phyloP scores from a whole-genome alignment of 805 yeast genomes.

The Yamadazyma philogaea region DNA sequence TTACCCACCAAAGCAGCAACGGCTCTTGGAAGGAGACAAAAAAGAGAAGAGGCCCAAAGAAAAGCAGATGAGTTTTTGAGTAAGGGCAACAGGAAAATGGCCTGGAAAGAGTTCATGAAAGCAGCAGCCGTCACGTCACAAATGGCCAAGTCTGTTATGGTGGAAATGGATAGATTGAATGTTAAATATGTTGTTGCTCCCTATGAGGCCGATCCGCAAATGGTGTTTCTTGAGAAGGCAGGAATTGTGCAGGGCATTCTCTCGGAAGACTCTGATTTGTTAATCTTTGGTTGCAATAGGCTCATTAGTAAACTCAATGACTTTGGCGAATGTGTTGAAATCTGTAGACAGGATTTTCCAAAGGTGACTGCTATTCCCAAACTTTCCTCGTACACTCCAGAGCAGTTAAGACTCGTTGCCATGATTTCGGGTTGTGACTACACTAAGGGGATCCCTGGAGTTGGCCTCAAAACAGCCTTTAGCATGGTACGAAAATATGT shows the following conservation, averaged over 20 bases:
- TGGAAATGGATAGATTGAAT: conserved; percentile 53
- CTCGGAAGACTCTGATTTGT: conserved; percentile 91
- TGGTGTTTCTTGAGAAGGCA: conserved; percentile 78
- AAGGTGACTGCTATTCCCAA: conserved; percentile 47
- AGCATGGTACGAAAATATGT: conserved; percentile 50
- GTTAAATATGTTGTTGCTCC: conserved; percentile 90
- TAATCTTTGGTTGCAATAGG: conserved; percentile 78
- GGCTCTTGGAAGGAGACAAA: conserved; percentile 57
- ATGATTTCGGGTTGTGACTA: conserved; percentile 96
- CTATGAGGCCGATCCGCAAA: conserved; percentile 96
- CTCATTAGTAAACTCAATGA: conserved; percentile 82
- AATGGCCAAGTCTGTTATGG: conserved; percentile 86
- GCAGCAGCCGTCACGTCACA: conserved; percentile 85
- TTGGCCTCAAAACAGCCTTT: conserved; percentile 80
- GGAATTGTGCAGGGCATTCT: conserved; percentile 82
- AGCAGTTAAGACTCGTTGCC: conserved; percentile 72
- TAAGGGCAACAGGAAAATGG: conserved; percentile 55
- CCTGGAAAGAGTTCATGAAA: conserved; percentile 67
- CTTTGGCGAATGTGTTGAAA: conserved; percentile 68
- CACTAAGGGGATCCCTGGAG: conserved; percentile 76
- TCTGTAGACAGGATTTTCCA: conserved; percentile 53
- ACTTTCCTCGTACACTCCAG: conserved; percentile 48
- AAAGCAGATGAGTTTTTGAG: conserved; percentile 52
- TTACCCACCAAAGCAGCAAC: conserved; percentile 77
- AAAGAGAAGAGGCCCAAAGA: conserved; percentile 55